phyloP scores from a whole-genome alignment of 352 stramenopile species.

The Pythium vanterpoolii region DNA sequence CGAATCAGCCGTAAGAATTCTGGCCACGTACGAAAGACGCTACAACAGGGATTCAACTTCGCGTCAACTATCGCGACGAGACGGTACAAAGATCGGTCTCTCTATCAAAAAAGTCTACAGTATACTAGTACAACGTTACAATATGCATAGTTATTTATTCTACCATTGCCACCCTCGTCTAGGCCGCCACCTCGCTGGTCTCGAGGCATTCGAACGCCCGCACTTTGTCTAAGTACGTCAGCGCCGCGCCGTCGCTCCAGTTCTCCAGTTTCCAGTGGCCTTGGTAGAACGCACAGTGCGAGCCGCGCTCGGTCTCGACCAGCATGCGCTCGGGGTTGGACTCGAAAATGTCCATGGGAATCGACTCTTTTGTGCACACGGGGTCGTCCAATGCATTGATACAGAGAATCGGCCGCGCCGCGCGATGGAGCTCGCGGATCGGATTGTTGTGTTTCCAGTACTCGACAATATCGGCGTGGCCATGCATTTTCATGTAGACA shows the following conservation, averaged over 20 bases:
- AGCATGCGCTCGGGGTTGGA: conserved; percentile 53
- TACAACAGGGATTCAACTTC: too few relatives aligned
- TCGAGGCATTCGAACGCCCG: conserved; percentile 32
- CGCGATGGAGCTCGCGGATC: conserved; percentile 54
- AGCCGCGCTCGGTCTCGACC: conserved; percentile 48
- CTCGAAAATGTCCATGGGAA: conserved; percentile 54
- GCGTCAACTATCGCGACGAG: too few relatives aligned
- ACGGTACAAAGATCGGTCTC: too few relatives aligned
- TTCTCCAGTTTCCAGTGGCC: conserved; percentile 58
- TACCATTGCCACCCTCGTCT: too few relatives aligned
- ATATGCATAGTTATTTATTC: too few relatives aligned
- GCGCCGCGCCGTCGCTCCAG: conserved; percentile 52
- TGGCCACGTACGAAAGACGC: too few relatives aligned
- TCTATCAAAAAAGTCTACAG: too few relatives aligned
- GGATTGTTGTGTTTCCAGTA: conserved; percentile 83
- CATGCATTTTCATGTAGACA: conserved; percentile 83
- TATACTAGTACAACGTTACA: too few relatives aligned
- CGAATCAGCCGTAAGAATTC: too few relatives aligned
- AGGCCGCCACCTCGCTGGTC: too few relatives aligned
- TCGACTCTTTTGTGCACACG: conserved; percentile 74
- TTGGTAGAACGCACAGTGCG: conserved; percentile 80
- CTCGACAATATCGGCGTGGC: conserved; percentile 50
- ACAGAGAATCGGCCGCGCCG: conserved; percentile 56
- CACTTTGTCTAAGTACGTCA: conserved; percentile 62
- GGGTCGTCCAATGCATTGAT: conserved; percentile 80